These are phyloP conservation scores for Cenococcum geophilum DNA, from an alignment of 495 filamentous ascomycete genomes.

Conservation along the genomic window DNA sequence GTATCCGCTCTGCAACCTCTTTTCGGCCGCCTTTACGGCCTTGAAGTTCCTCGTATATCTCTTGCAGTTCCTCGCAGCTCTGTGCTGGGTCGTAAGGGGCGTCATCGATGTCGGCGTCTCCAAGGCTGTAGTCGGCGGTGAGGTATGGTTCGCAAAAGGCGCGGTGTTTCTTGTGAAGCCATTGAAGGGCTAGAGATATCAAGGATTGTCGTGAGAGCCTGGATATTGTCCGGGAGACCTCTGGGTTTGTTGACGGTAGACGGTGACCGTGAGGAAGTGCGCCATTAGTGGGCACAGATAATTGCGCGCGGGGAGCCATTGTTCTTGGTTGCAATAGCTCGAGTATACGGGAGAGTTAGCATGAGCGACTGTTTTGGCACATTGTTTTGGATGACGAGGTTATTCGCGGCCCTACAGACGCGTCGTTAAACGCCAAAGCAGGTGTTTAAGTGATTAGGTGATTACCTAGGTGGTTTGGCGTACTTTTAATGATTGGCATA, in stretches of 20 bases:
- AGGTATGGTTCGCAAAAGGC: conserved; percentile 53
- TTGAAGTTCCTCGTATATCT: conserved; percentile 53
- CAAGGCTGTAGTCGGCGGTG: conserved; percentile 38
- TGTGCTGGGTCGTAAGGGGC: conserved; percentile 54
- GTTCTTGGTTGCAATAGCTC: neutral
- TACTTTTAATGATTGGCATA: too few relatives aligned
- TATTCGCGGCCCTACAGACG: neutral
- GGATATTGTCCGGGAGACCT: conserved; percentile 57
- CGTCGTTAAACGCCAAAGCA: neutral
- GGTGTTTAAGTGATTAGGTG: neutral
- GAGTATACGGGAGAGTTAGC: neutral
- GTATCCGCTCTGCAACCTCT: conserved; percentile 69
- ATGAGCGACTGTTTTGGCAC: neutral
- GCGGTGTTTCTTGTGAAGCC: conserved; percentile 61
- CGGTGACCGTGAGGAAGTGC: conserved; percentile 48
- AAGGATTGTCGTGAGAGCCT: conserved; percentile 66
- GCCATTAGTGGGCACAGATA: conserved; percentile 45
- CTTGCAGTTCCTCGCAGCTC: conserved; percentile 55
- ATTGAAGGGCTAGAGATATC: conserved; percentile 61
- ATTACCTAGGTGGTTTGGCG: too few relatives aligned
- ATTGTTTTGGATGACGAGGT: conserved; percentile 9
- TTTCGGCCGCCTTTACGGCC: conserved; percentile 60
- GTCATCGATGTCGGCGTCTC: conserved; percentile 41
- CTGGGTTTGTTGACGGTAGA: conserved; percentile 57
- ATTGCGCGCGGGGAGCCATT: conserved; percentile 43